phyloP scores from a whole-genome alignment of 1,139 yeast genomes.

The Scheffersomyces insectosa region DNA sequence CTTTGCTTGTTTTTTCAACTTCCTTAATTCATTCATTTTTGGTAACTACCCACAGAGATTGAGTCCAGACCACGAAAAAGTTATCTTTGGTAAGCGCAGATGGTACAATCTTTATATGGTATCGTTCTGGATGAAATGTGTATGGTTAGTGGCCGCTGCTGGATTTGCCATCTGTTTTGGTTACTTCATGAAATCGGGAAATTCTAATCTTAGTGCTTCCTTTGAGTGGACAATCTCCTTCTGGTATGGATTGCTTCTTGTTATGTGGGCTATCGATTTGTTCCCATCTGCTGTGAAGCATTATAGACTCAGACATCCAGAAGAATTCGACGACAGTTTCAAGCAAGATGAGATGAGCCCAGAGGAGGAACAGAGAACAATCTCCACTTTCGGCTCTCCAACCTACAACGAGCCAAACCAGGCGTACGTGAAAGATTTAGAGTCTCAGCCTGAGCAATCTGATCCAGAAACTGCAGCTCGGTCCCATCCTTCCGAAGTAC shows the following conservation, averaged over 20 bases:
- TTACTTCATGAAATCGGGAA: constrained; percentile 36
- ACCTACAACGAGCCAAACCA: constrained; percentile 3
- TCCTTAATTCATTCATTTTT: constrained; percentile 60
- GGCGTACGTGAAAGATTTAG: too few relatives aligned
- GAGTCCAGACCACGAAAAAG: constrained; percentile 42
- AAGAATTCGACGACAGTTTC: constrained; percentile 5
- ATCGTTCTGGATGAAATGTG: constrained; percentile 53
- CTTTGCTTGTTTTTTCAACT: constrained; percentile 60
- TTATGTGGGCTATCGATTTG: constrained; percentile 70
- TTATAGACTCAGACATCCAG: constrained; percentile 17
- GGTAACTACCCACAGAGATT: constrained; percentile 52
- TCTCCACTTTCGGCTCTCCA: constrained; percentile 9
- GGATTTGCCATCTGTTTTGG: constrained; percentile 73
- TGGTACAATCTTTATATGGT: constrained; percentile 48
- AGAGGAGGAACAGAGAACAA: constrained; percentile 7
- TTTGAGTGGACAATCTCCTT: constrained; percentile 86
- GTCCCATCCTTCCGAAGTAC: too few relatives aligned
- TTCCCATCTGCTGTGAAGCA: constrained; percentile 54
- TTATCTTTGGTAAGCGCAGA: constrained; percentile 39
- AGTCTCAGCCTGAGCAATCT: too few relatives aligned
- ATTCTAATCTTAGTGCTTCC: constrained; percentile 50
- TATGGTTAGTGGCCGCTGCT: constrained; percentile 72
- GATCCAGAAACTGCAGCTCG: too few relatives aligned
- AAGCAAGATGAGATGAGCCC: not conserved
- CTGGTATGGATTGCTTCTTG: constrained; percentile 73